A percentile compares a stretch with the other conserved stretches of the same genome.
These are phyloP conservation scores for Castanea mollissima DNA, from an alignment of 306 rosid genomes.

Conservation along the genomic window DNA sequence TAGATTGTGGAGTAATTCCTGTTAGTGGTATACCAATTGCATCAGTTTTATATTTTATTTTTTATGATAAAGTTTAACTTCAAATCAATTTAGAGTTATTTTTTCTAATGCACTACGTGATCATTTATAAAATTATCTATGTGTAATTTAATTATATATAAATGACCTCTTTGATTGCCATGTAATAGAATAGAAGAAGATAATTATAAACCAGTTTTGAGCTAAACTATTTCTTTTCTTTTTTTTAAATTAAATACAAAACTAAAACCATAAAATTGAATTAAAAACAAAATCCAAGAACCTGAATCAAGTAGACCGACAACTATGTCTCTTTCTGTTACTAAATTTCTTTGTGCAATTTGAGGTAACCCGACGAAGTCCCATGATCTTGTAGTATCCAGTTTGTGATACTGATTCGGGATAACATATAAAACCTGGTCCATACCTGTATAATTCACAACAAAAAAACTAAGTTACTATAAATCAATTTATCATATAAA, in stretches of 20 bases:
- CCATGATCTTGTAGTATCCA: conserved; percentile 91
- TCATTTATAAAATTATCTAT: too few relatives aligned
- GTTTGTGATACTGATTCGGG: conserved; percentile 64
- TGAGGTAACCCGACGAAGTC: conserved; percentile 74
- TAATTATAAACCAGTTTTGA: too few relatives aligned
- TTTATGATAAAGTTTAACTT: too few relatives aligned
- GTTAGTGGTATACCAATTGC: neutral
- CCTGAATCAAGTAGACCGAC: conserved; percentile 87
- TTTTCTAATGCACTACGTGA: too few relatives aligned
- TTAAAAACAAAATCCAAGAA: neutral
- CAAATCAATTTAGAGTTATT: too few relatives aligned
- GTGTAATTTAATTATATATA: too few relatives aligned
- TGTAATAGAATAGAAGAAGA: too few relatives aligned
- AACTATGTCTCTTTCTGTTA: conserved; percentile 47
- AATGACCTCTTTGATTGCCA: too few relatives aligned
- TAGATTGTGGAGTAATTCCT: conserved; percentile 79
- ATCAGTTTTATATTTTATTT: neutral
- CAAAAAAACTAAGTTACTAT: too few relatives aligned
- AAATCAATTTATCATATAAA: neutral
- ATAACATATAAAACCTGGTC: conserved; percentile 55
- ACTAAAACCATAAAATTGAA: neutral
- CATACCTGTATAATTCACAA: conserved; percentile 39
- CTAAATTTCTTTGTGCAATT: conserved; percentile 52
- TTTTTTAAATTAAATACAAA: neutral
- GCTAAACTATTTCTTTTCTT: too few relatives aligned